Conservation (phyloP, 768 basidiomycete species). For the Mycena alexandri region DNA sequence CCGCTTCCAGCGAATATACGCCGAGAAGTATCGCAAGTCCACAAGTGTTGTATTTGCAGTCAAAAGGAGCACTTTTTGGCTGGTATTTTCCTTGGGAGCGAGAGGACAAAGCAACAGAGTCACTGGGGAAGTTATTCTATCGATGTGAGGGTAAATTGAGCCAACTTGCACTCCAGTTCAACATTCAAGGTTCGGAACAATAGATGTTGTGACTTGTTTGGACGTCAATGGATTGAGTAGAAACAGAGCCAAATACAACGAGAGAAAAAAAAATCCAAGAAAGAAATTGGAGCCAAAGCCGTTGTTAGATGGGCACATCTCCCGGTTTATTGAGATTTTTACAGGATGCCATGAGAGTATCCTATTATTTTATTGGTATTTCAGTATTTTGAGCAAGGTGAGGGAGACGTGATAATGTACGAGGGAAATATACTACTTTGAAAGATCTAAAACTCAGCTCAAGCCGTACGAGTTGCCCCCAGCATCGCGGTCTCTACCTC, state of each 20-base stretch:
- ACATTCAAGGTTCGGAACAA: too few species aligned
- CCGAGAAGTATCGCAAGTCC: too few species aligned
- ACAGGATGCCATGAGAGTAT: not conserved
- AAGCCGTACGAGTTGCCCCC: not conserved
- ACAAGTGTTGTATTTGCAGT: not conserved
- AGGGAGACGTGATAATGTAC: not conserved
- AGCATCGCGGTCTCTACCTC: constrained; percentile 2
- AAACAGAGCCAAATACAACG: too few species aligned
- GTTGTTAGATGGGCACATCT: too few species aligned
- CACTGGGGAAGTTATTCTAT: not conserved
- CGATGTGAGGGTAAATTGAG: not conserved
- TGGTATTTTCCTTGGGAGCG: too few species aligned
- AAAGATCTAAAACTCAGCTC: not conserved
- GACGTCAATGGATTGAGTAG: too few species aligned
- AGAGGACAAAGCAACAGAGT: too few species aligned
- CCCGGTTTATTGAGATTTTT: too few species aligned
- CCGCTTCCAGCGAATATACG: not conserved
- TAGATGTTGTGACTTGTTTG: too few species aligned
- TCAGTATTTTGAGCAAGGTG: constrained; percentile 9
- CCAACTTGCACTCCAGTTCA: not conserved
- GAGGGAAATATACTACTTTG: constrained; percentile 1
- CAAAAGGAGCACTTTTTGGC: too few species aligned
- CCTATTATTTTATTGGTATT: constrained; percentile 13
- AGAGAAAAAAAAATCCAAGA: too few species aligned
- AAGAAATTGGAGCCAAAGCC: too few species aligned